These are phyloP conservation scores for Eucalyptus tenuipes DNA, from an alignment of 345 rosid genomes.

Conservation along the genomic window DNA sequence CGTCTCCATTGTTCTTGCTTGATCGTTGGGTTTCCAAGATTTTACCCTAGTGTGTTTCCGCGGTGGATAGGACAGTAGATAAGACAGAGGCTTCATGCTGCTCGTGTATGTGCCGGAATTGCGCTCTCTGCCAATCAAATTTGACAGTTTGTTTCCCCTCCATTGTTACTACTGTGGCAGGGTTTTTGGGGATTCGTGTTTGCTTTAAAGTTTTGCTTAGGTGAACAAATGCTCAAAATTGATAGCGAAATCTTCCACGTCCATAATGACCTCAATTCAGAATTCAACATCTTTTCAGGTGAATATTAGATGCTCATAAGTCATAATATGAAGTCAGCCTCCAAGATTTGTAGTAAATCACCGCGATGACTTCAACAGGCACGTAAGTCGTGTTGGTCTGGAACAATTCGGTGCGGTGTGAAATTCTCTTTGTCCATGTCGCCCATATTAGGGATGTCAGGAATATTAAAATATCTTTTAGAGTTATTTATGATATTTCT, in stretches of 20 bases:
- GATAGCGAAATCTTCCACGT: not conserved
- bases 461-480: too few relatives aligned
- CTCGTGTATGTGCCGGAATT: not conserved
- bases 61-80: not conserved
- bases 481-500: too few relatives aligned
- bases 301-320: not conserved
- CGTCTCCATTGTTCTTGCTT: too few relatives aligned
- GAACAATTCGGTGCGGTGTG: not conserved
- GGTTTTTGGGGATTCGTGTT: not conserved
- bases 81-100: not conserved
- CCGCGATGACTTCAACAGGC: not conserved
- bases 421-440: not conserved
- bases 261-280: not conserved
- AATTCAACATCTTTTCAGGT: not conserved
- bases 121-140: not conserved
- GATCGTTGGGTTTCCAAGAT: not conserved
- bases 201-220: not conserved
- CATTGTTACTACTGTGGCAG: not conserved
- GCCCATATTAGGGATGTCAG: rapidly evolving
- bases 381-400: not conserved
- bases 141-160: not conserved
- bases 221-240: not conserved
- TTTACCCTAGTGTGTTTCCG: not conserved
- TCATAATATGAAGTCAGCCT: not conserved
- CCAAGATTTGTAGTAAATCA: not conserved